A percentile compares a stretch with the other conserved stretches of the same genome.
Conservation (phyloP, 2,329 filamentous ascomycete genomes). For the Mycogone perniciosa region DNA sequence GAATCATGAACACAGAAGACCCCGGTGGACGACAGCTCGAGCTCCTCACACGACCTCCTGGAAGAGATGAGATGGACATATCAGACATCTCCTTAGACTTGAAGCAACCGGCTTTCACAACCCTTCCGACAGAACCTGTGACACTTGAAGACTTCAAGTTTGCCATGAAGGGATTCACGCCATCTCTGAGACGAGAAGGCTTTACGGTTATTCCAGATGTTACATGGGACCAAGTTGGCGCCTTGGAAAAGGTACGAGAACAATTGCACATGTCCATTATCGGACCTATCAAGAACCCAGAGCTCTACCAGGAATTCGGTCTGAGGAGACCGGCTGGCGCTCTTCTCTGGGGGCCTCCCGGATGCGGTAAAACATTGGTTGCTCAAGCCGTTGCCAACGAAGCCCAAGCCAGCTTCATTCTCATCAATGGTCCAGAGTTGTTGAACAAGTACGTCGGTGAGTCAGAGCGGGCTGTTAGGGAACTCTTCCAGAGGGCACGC, state of each 20-base stretch:
- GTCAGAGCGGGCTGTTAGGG: constrained; percentile 84
- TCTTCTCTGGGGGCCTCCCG: constrained; percentile 91
- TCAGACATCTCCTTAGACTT: constrained; percentile 9
- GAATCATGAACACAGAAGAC: constrained; percentile 25
- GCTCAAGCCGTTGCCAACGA: constrained; percentile 96
- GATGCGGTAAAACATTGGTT: constrained; percentile 92
- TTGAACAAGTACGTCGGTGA: constrained; percentile 98
- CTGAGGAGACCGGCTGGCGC: constrained; percentile 79
- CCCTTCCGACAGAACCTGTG: constrained; percentile 9
- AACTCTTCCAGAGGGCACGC: constrained; percentile 83
- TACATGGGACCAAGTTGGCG: constrained; percentile 89
- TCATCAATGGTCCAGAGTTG: constrained; percentile 91
- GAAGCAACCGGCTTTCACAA: constrained; percentile 6
- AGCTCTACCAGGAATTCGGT: constrained; percentile 68
- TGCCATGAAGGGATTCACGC: constrained; percentile 57
- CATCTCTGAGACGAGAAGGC: constrained; percentile 76
- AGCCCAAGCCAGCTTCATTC: constrained; percentile 95
- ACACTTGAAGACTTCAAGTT: constrained; percentile 56
- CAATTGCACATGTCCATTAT: constrained; percentile 83
- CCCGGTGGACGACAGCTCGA: constrained; percentile 13
- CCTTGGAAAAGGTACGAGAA: constrained; percentile 69
- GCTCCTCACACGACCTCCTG: constrained; percentile 5
- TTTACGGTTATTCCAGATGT: constrained; percentile 92
- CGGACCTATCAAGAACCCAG: constrained; percentile 77
- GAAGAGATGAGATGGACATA: constrained; percentile 4